Percentiles rank a stretch among this genome's conserved stretches.
Evolutionary conservation across 2,329 filamentous ascomycete species (phyloP).

Genomic region (Cladobotryum protrusum): DNA sequence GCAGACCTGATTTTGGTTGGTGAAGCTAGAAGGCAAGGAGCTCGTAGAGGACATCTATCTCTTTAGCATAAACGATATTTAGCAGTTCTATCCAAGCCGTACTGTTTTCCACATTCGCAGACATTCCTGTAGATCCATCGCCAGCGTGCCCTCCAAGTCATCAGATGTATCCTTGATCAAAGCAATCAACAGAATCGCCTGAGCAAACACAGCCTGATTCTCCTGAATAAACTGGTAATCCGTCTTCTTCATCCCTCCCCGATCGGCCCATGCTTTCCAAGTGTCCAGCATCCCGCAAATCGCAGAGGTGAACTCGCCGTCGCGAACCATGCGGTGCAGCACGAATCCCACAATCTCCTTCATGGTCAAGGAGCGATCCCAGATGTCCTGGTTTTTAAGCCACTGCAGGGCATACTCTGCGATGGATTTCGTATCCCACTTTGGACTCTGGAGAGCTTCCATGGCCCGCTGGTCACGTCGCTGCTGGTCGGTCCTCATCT

Average conservation of each 20-base stretch:
- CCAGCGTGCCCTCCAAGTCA: slow-evolving; percentile 41
- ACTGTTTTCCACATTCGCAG: slow-evolving; percentile 48
- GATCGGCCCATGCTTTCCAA: slow-evolving; percentile 51
- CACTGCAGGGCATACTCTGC: slow-evolving; percentile 40
- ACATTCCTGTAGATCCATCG: slow-evolving; percentile 50
- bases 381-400: slow-evolving; percentile 29
- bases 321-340: slow-evolving; percentile 47
- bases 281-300: slow-evolving; percentile 41
- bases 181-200: slow-evolving; percentile 42
- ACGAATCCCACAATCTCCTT: slow-evolving; percentile 40
- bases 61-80: no score
- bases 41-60: no score
- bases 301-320: slow-evolving; percentile 35
- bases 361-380: slow-evolving; percentile 21
- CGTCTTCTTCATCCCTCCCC: slow-evolving; percentile 45
- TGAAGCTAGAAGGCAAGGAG: no score
- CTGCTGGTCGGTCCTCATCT: slow-evolving; percentile 31
- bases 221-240: slow-evolving; percentile 37
- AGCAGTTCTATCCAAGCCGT: slow-evolving; percentile 36
- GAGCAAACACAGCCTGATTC: slow-evolving; percentile 37
- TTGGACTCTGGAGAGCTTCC: slow-evolving; percentile 48
- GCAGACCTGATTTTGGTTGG: no score
- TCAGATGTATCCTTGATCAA: slow-evolving; percentile 40
- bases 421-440: slow-evolving; percentile 44
- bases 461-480: slow-evolving; percentile 39